A percentile compares a stretch with the other conserved stretches of the same genome.
Evolutionary conservation across 768 basidiomycete genomes (phyloP).

Genomic region (Cystobasidium tubakii): DNA sequence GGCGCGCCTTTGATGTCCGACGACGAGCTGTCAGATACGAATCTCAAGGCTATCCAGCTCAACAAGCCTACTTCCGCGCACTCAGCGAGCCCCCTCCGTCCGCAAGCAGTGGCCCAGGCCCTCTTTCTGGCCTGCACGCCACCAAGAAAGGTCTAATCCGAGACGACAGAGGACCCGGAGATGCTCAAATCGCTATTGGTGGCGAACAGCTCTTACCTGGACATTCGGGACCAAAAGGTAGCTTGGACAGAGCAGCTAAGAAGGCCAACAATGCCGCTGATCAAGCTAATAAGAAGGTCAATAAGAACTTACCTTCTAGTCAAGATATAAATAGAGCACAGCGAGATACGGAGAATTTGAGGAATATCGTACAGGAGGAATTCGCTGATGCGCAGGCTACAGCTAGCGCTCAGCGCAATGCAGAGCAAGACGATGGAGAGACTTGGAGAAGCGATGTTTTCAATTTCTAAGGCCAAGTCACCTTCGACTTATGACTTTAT

Average conservation of each 20-base stretch:
- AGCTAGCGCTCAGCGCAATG: slow-evolving; percentile 18
- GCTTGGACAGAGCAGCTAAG: slow-evolving; percentile 22
- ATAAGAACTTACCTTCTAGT: slow-evolving; percentile 7
- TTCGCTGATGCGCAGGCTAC: slow-evolving; percentile 28
- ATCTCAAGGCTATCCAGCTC: slow-evolving; percentile 14
- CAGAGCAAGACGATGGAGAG: slow-evolving; percentile 13
- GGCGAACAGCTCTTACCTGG: slow-evolving; percentile 36
- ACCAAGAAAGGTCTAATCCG: slow-evolving; percentile 32
- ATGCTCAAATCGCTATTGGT: slow-evolving; percentile 29
- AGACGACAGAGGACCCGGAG: slow-evolving; percentile 26
- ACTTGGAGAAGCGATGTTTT: slow-evolving; percentile 36
- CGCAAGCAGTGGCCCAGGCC: slow-evolving; percentile 2
- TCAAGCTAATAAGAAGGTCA: not conserved
- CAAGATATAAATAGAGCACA: slow-evolving; percentile 15
- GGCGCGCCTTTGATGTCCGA: slow-evolving; percentile 32
- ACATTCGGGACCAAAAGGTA: slow-evolving; percentile 15
- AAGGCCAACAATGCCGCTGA: slow-evolving; percentile 18
- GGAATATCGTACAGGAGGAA: slow-evolving; percentile 28
- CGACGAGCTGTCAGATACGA: slow-evolving; percentile 23
- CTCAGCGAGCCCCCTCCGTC: slow-evolving; percentile 33
- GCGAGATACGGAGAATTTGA: slow-evolving; percentile 10
- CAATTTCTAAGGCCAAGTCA: slow-evolving; percentile 21
- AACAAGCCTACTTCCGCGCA: slow-evolving; percentile 21
- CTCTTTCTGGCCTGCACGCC: slow-evolving; percentile 22
- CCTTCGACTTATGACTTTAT: too few relatives aligned